Percentiles rank a stretch among this genome's conserved stretches.
phyloP scores from a whole-genome alignment of 768 basidiomycete species.

The Strobilomyces confusus region DNA sequence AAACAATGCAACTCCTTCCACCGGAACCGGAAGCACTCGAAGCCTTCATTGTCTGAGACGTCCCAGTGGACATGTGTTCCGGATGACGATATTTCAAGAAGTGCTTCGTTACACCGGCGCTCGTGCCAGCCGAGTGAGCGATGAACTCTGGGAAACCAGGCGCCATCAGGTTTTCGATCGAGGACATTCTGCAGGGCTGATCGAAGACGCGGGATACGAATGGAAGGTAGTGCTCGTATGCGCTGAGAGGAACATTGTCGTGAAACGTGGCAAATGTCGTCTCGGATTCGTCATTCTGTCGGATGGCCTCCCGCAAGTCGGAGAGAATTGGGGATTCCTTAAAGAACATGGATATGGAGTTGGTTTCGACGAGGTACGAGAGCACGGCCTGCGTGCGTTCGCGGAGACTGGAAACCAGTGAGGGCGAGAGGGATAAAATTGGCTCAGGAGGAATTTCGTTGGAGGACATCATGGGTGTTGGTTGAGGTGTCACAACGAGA shows the following conservation, averaged over 20 bases:
- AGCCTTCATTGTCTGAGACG: slow-evolving; percentile 10
- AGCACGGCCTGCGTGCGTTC: slow-evolving; percentile 22
- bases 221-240: slow-evolving; percentile 18
- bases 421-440: slow-evolving; percentile 9
- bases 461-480: slow-evolving; percentile 10
- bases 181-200: slow-evolving; percentile 14
- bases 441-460: slow-evolving; percentile 16
- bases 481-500: neutral
- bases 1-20: slow-evolving; percentile 19
- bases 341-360: slow-evolving; percentile 17
- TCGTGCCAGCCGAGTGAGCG: slow-evolving; percentile 20
- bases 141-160: slow-evolving; percentile 22
- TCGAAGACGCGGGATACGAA: slow-evolving; percentile 20
- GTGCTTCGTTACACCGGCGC: slow-evolving; percentile 12
- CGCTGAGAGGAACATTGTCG: slow-evolving; percentile 15
- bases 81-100: slow-evolving; percentile 22
- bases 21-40: slow-evolving; percentile 7
- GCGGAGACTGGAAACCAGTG: slow-evolving; percentile 14
- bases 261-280: slow-evolving; percentile 8
- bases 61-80: slow-evolving; percentile 18
- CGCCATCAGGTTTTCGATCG: slow-evolving; percentile 22
- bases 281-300: neutral
- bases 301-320: slow-evolving; percentile 9
- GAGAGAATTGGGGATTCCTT: slow-evolving; percentile 12
- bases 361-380: slow-evolving; percentile 20